Conservation (phyloP, 768 basidiomycete genomes). For the Hirschioporus abietinus region DNA sequence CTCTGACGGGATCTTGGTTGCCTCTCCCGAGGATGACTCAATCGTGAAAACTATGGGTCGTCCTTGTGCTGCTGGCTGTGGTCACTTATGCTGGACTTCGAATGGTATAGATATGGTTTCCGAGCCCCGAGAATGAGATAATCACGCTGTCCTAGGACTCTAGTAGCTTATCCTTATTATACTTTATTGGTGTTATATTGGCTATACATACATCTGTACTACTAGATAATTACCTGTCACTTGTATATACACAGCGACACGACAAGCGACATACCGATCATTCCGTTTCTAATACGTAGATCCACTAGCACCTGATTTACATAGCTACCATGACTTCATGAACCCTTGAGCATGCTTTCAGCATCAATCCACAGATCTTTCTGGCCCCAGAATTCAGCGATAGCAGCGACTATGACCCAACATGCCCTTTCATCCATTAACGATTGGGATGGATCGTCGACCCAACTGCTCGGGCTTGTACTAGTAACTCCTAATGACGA, state of each 20-base stretch:
- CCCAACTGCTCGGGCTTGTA: background rate
- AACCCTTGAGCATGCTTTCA: conserved; percentile 37
- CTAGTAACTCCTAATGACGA: conserved; percentile 12
- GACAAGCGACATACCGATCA: background rate
- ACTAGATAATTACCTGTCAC: background rate
- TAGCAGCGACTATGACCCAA: conserved; percentile 67
- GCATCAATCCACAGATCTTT: conserved; percentile 78
- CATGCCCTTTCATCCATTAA: conserved; percentile 43
- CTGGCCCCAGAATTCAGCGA: conserved; percentile 73
- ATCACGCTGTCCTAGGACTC: background rate
- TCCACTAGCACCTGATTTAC: too few relatives aligned
- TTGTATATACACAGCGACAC: background rate
- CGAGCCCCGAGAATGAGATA: background rate
- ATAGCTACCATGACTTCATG: conserved; percentile 8
- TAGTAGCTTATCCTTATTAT: background rate
- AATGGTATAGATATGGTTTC: conserved; percentile 13
- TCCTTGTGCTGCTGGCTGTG: conserved; percentile 75
- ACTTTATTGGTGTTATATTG: conserved; percentile 3
- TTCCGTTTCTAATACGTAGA: background rate
- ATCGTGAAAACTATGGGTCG: conserved; percentile 40
- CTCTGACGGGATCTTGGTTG: background rate
- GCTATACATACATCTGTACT: background rate
- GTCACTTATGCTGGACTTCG: conserved; percentile 73
- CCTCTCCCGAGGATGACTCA: conserved; percentile 1
- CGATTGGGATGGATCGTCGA: background rate